Evolutionary conservation across 495 filamentous ascomycete genomes (phyloP), one percentile per base, ranked within the genome.

Genomic region (Trichoderma parareesei): DNA sequence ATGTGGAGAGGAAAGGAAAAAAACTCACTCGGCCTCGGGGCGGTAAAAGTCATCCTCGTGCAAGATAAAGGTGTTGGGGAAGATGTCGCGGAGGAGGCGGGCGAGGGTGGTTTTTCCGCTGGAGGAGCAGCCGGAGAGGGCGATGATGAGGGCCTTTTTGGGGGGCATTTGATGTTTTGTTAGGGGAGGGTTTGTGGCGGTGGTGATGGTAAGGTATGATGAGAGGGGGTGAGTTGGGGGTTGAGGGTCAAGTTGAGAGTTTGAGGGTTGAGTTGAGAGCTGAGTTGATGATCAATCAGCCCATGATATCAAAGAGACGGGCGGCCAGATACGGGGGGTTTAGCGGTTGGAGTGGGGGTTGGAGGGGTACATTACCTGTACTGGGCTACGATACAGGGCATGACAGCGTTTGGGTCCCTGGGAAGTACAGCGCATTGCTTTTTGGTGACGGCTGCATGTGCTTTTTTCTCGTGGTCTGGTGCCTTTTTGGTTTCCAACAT

Each of bases 21-120:
- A 13, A 70, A 35, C 78, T 69, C 68, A 88, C 84, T 88, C 77
- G n/a, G 81, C 72, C 70, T 97, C 92, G 2, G 90, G 71, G 44
- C 82, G 83, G 74, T 92, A 98, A 73, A 97, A 98, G 74, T 98
- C 93, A 76, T 98, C 93, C 73, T 94, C 85, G 72, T 97, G 92
- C 48, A 97, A 80, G 67, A 96, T 88, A 68, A 91, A 92, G 3
- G 86, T 84, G 61, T 79, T 74, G 9, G 85, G 82, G 67, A 95
- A 91, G 65, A 92, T 84, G 59, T 83, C 81, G 62, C 88, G 86
- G 9, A 96, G 79, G 10, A 93, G 81, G 4, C 90, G 81, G 48
- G 90, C 85, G 14, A 92, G 79, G 55, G 90, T 92, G 14, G 90
- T 93, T 77, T 93, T 93, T 40, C 91, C 90, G 71, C 84, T 87